Conservation (phyloP, 192 early-diverging fungal species). For the Coemansia nantahalensis region DNA sequence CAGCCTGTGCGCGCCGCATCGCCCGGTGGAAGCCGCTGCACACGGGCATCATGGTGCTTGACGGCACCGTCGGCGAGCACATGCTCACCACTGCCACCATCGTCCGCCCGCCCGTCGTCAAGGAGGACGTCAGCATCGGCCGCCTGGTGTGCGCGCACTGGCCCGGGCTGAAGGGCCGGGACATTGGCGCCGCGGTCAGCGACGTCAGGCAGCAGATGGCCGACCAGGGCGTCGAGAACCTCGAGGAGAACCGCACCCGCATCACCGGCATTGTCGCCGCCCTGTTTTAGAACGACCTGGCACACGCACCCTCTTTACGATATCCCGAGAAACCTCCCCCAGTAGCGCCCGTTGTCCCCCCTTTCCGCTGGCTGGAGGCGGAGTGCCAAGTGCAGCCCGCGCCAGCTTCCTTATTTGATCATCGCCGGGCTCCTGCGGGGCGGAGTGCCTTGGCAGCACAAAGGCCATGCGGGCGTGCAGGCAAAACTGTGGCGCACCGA, state of each 20-base stretch:
- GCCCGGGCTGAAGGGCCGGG: slow-evolving; percentile 36
- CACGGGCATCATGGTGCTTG: slow-evolving; percentile 16
- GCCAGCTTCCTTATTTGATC: no score
- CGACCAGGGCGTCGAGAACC: slow-evolving; percentile 26
- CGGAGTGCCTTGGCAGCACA: no score
- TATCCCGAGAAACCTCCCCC: no score
- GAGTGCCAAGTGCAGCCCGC: no score
- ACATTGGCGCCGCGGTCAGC: slow-evolving; percentile 30
- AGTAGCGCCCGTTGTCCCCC: no score
- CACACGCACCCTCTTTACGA: no score
- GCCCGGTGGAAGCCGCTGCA: slow-evolving; percentile 28
- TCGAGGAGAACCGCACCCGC: slow-evolving; percentile 19
- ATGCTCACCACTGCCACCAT: slow-evolving; percentile 26
- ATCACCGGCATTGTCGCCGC: slow-evolving; percentile 28
- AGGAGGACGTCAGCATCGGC: slow-evolving; percentile 39
- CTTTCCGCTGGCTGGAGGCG: no score
- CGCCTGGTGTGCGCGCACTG: slow-evolving; percentile 34
- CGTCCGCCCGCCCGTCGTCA: slow-evolving; percentile 12
- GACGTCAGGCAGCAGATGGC: slow-evolving; percentile 23
- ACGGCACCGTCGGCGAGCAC: slow-evolving; percentile 31
- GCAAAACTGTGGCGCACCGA: no score
- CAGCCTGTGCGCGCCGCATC: slow-evolving; percentile 14
- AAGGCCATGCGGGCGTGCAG: no score
- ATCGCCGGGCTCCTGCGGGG: no score
- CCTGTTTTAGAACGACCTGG: slow-evolving; percentile 12